A percentile compares a stretch with the other conserved stretches of the same genome.
These are phyloP conservation scores for Raphidocelis subcapitata DNA, from an alignment of 139 green algal genomes.

Conservation along the genomic window DNA sequence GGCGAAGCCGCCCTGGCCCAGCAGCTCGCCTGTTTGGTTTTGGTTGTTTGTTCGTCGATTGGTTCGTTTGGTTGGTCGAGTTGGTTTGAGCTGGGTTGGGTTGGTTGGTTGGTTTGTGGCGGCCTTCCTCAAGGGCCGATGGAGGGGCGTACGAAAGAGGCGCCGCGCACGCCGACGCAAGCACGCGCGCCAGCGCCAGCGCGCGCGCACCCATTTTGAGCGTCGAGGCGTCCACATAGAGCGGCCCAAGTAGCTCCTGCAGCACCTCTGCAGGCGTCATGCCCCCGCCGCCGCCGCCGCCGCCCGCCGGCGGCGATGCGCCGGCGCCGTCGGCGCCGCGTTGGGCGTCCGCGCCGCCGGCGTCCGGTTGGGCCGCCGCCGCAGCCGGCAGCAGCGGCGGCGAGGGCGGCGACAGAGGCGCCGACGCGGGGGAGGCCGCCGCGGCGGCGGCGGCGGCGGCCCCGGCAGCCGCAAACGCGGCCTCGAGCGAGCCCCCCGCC, in stretches of 20 bases:
- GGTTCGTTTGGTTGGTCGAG: too few relatives aligned
- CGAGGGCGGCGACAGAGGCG: background rate
- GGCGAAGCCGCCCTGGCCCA: conserved; percentile 60
- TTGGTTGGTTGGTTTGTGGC: too few relatives aligned
- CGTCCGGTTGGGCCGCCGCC: background rate
- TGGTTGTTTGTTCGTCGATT: too few relatives aligned
- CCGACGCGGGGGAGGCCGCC: background rate
- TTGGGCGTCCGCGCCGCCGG: background rate
- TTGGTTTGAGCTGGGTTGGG: too few relatives aligned
- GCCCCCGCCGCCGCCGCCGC: background rate
- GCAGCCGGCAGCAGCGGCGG: conserved; percentile 9
- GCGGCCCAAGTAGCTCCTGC: conserved; percentile 50
- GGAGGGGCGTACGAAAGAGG: background rate
- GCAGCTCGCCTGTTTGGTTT: conserved; percentile 13
- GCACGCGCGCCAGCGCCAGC: background rate
- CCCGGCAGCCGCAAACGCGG: background rate
- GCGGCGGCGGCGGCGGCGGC: background rate
- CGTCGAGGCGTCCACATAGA: conserved; percentile 39
- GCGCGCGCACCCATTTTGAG: conserved; percentile 29
- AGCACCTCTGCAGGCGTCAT: conserved; percentile 29
- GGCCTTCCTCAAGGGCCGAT: background rate
- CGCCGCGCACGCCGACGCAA: background rate
- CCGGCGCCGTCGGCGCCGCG: background rate
- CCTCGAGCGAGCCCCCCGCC: background rate
- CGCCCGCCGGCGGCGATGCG: background rate